Evolutionary conservation across 768 basidiomycete species (phyloP).

Genomic region (Lactarius vividus): DNA sequence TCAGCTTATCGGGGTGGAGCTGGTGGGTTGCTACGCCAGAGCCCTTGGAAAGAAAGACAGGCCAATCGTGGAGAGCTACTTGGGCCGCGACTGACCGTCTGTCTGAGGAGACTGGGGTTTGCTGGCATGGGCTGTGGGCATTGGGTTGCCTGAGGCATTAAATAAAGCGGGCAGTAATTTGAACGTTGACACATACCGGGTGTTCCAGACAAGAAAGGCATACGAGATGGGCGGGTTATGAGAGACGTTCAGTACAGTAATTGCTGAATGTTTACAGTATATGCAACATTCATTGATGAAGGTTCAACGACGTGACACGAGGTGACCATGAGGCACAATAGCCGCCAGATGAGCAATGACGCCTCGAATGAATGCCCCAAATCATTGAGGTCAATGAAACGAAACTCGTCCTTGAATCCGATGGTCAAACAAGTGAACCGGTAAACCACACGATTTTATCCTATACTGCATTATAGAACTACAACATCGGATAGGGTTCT

Average conservation of each 20-base stretch:
- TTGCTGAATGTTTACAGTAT: not conserved
- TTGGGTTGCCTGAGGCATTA: not conserved
- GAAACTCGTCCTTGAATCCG: too few species aligned
- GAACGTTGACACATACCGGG: not conserved
- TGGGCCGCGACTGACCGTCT: not conserved
- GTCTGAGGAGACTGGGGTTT: not conserved
- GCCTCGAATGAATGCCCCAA: too few species aligned
- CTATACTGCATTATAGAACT: not conserved
- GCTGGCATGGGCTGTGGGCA: not conserved
- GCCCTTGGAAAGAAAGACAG: not conserved
- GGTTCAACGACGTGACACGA: not conserved
- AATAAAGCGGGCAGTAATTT: not conserved
- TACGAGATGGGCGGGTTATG: not conserved
- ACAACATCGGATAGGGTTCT: not conserved
- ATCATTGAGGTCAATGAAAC: not conserved
- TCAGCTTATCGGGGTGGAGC: slow-evolving; percentile 29
- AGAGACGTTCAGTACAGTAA: not conserved
- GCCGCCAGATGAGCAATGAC: not conserved
- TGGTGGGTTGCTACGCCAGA: not conserved
- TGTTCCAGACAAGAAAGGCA: not conserved
- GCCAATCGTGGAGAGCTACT: not conserved
- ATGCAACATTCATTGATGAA: not conserved
- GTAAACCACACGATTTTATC: not conserved
- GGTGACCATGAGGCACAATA: not conserved
- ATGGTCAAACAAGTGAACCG: not conserved